Conservation (phyloP, 2,329 filamentous ascomycete genomes). For the Mycocentrospora acerina region DNA sequence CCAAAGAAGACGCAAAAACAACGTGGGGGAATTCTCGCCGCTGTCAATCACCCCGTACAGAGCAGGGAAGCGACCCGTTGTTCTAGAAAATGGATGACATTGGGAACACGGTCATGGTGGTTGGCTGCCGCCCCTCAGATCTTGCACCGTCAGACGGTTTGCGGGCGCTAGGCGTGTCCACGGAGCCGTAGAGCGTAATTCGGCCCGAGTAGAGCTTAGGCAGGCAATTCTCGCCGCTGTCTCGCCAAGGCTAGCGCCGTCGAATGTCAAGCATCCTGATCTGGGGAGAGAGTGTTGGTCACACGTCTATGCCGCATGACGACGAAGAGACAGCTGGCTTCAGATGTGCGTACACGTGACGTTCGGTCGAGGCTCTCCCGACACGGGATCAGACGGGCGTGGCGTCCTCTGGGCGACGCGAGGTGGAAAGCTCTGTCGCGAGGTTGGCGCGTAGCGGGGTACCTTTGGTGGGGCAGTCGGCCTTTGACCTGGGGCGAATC, state of each 20-base stretch:
- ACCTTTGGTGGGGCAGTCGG: constrained; percentile 24
- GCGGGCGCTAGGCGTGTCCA: constrained; percentile 14
- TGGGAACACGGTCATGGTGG: constrained; percentile 13
- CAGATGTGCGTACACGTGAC: constrained; percentile 16
- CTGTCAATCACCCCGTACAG: constrained; percentile 2
- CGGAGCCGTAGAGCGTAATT: constrained; percentile 12
- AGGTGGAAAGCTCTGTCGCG: too few relatives aligned
- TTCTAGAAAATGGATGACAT: constrained; percentile 19
- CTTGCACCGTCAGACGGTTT: constrained; percentile 14
- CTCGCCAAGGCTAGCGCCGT: constrained; percentile 5
- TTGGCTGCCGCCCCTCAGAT: constrained; percentile 24
- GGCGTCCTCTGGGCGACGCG: constrained; percentile 12
- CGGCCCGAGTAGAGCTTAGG: constrained; percentile 5
- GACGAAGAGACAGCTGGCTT: constrained; percentile 6
- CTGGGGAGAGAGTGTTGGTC: constrained; percentile 12
- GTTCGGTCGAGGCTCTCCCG: constrained; percentile 24
- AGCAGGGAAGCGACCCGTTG: constrained; percentile 11
- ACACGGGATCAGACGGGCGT: constrained; percentile 10
- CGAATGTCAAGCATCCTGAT: too few relatives aligned
- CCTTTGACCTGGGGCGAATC: constrained; percentile 27
- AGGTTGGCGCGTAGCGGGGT: constrained; percentile 20
- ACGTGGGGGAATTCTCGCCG: constrained; percentile 35
- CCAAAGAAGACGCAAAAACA: constrained; percentile 9
- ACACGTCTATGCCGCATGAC: constrained; percentile 19
- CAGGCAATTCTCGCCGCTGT: constrained; percentile 34